A percentile compares a stretch with the other conserved stretches of the same genome.
phyloP scores from a whole-genome alignment of 768 basidiomycete species.

The Termitomyces sp. region DNA sequence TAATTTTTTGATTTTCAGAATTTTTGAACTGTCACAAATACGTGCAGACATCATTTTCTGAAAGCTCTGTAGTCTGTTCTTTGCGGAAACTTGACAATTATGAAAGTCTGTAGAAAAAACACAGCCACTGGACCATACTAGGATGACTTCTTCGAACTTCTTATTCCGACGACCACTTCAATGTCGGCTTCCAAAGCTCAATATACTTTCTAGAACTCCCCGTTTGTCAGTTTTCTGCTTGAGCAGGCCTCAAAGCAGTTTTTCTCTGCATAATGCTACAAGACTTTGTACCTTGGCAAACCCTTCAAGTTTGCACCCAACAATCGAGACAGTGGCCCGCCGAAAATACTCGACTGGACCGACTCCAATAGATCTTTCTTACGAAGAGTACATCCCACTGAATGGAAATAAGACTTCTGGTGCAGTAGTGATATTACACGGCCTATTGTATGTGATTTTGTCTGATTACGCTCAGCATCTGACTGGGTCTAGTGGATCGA shows the following conservation, averaged over 20 bases:
- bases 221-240: neutral
- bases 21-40: too few species aligned
- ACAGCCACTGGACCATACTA: constrained; percentile 4
- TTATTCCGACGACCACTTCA: neutral
- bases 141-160: neutral
- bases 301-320: neutral
- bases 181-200: neutral
- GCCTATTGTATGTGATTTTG: constrained; percentile 46
- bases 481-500: constrained; percentile 58
- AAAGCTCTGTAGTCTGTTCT: too few species aligned
- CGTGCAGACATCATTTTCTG: too few species aligned
- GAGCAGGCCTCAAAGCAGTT: neutral
- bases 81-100: too few species aligned
- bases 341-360: constrained; percentile 7
- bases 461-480: neutral
- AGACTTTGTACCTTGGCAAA: too few species aligned
- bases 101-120: neutral
- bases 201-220: neutral
- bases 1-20: too few species aligned
- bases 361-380: constrained; percentile 19
- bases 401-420: constrained; percentile 29
- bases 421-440: constrained; percentile 56
- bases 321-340: neutral
- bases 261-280: neutral
- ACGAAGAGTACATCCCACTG: constrained; percentile 16